These are phyloP conservation scores for Hondaea fermentalgiana DNA, from an alignment of 108 stramenopile genomes.

Conservation along the genomic window DNA sequence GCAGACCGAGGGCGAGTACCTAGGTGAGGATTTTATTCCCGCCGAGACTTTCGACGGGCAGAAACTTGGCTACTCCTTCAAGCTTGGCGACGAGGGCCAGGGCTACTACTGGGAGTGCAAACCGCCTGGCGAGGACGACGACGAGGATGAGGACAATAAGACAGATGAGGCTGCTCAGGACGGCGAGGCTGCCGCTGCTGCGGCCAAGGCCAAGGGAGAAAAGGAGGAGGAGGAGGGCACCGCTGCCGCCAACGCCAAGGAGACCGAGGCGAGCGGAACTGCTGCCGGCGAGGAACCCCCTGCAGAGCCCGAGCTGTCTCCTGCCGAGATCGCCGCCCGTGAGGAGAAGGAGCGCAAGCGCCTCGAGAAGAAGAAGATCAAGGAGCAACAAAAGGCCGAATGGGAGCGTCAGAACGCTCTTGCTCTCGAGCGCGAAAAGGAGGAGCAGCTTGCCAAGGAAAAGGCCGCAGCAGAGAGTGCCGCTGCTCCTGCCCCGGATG, in stretches of 20 bases:
- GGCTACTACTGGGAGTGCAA: conserved; percentile 20
- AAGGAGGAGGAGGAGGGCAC: neutral
- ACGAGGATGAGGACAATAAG: neutral
- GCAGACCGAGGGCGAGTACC: conserved; percentile 9
- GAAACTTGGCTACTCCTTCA: neutral
- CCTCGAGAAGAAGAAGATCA: neutral
- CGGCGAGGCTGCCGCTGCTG: neutral
- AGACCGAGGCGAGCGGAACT: neutral
- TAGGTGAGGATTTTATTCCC: neutral
- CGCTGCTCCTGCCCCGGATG: neutral
- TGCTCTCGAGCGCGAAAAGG: neutral
- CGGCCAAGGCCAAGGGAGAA: neutral
- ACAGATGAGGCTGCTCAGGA: neutral
- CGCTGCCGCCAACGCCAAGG: neutral
- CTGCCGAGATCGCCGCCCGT: neutral
- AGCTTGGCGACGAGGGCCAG: neutral
- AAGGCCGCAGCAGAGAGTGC: neutral
- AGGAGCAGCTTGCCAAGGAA: neutral
- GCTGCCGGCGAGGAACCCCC: neutral
- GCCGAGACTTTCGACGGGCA: neutral
- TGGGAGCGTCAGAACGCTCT: neutral
- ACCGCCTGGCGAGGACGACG: neutral
- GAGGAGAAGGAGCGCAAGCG: conserved; percentile 17
- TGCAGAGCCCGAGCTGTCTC: neutral
- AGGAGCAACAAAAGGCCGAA: conserved; percentile 16